Evolutionary conservation across 2,329 filamentous ascomycete genomes (phyloP), one percentile per base, ranked within the genome.

Genomic region (Calonectria naviculata): DNA sequence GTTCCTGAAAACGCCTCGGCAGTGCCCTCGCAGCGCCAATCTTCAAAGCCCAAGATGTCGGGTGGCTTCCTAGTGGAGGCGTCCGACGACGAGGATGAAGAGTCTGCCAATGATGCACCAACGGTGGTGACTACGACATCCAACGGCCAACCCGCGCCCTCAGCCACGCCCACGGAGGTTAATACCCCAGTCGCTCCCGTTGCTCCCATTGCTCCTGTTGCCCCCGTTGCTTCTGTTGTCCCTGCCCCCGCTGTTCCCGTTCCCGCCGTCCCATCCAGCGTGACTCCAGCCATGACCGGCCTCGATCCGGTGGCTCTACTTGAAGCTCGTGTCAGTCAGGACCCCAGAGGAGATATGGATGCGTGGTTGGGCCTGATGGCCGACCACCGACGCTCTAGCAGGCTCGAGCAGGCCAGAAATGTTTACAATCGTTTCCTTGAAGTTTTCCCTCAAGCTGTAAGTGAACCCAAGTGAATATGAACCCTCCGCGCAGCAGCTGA

Each of bases 241-340:
- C 73, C 68, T 42, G 52, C 74, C 66, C 68, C 71, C 70, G 69
- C 67, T 49, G 75, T 77, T 44, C 73, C 70, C 31, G 46, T 73
- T 63, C 71, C 74, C 68, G 71, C 65, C 46, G 75, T 76, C 38
- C 72, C 79, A 52, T 79, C 81, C 73, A 78, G 79, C 75, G 80
- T 81, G 67, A 80, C 82, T 72, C 78, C 81, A 71, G 72, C 78
- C 26, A 82, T 87, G 77, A 82, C 86, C 74, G 84, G 85, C 71
- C 84, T 88, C 84, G 93, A 97, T 84, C 90, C 90, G 74, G 88
- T 96, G 77, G 92, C 93, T 69, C 90, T 95, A 70, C 88, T 98
- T 79, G 96, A 99, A 86, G 94, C 97, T 82, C 92, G 96, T 80
- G 93, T 98, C 82, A 93, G 93, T 81, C 94, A 98, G 80, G 97